phyloP scores from a whole-genome alignment of 2,329 filamentous ascomycete genomes.

The Harringtonia lauricola region DNA sequence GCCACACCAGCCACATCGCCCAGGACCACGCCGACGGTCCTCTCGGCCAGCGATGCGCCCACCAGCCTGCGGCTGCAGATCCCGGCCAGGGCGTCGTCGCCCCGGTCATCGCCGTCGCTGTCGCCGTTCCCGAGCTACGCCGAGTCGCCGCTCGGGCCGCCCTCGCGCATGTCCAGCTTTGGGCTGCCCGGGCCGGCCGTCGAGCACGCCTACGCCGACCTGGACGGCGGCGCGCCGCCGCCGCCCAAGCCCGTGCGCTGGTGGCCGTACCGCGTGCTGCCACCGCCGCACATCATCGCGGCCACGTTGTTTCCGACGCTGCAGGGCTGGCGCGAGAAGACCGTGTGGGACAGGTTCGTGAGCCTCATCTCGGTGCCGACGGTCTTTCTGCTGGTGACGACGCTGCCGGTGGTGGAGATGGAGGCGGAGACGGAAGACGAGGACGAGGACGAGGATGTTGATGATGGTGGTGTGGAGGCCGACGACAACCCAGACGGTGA shows the following conservation, averaged over 20 bases:
- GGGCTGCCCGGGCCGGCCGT: slow-evolving; percentile 39
- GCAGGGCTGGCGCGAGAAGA: slow-evolving; percentile 70
- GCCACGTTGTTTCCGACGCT: slow-evolving; percentile 81
- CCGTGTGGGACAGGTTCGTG: slow-evolving; percentile 71
- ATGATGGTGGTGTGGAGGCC: slow-evolving; percentile 13
- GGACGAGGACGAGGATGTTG: slow-evolving; percentile 25
- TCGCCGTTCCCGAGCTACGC: slow-evolving; percentile 60
- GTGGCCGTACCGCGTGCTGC: slow-evolving; percentile 72
- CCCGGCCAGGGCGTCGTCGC: slow-evolving; percentile 26
- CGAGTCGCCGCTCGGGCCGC: slow-evolving; percentile 37
- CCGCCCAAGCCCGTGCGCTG: slow-evolving; percentile 46
- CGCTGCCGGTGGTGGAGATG: slow-evolving; percentile 79
- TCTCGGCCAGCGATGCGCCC: background rate
- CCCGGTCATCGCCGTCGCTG: slow-evolving; percentile 34
- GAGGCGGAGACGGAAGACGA: slow-evolving; percentile 46
- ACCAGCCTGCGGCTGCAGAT: slow-evolving; percentile 33
- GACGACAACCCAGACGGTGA: slow-evolving; percentile 31
- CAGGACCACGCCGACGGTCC: too few species aligned
- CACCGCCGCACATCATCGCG: slow-evolving; percentile 58
- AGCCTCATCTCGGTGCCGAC: slow-evolving; percentile 79
- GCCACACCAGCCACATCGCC: too few species aligned
- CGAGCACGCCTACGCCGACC: slow-evolving; percentile 17
- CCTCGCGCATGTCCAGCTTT: slow-evolving; percentile 40
- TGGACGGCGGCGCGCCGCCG: slow-evolving; percentile 26
- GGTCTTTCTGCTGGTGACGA: slow-evolving; percentile 81